Conservation (phyloP, 75 land plant species). For the Adiantum capillusveneris region DNA sequence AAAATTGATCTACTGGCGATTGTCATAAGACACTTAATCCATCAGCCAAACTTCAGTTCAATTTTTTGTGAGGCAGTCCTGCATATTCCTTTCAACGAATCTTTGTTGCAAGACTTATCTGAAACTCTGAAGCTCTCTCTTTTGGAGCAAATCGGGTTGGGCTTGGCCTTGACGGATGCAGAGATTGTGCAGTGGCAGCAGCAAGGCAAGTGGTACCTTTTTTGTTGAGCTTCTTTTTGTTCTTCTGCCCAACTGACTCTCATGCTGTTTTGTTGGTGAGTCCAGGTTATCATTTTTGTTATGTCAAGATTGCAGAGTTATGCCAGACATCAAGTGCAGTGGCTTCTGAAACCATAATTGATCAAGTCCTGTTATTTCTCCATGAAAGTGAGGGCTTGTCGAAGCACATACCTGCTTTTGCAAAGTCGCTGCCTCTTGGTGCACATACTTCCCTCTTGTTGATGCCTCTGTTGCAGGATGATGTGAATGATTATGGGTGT, state of each 20-base stretch:
- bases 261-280: too few species aligned
- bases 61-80: constrained; percentile 54
- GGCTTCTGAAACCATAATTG: constrained; percentile 44
- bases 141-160: constrained; percentile 60
- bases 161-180: constrained; percentile 71
- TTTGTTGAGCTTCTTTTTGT: too few species aligned
- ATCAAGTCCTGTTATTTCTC: constrained; percentile 53
- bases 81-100: constrained; percentile 28
- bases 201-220: constrained; percentile 40
- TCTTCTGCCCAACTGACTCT: too few species aligned
- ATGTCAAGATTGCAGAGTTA: constrained; percentile 56
- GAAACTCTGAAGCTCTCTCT: constrained; percentile 42
- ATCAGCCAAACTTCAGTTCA: constrained; percentile 57
- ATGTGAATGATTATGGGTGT: constrained; percentile 27
- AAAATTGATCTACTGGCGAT: constrained; percentile 39
- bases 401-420: constrained; percentile 70
- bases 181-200: constrained; percentile 43
- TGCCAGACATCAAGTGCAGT: constrained; percentile 38
- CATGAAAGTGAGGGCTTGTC: constrained; percentile 51
- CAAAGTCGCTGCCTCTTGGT: constrained; percentile 51
- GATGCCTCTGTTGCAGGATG: constrained; percentile 47
- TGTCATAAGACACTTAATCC: constrained; percentile 42
- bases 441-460: constrained; percentile 33
- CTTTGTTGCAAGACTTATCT: constrained; percentile 49
- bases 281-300: constrained; percentile 73